These are phyloP conservation scores for Backusella sp. DNA, from an alignment of 192 early-diverging fungal genomes.

Conservation along the genomic window DNA sequence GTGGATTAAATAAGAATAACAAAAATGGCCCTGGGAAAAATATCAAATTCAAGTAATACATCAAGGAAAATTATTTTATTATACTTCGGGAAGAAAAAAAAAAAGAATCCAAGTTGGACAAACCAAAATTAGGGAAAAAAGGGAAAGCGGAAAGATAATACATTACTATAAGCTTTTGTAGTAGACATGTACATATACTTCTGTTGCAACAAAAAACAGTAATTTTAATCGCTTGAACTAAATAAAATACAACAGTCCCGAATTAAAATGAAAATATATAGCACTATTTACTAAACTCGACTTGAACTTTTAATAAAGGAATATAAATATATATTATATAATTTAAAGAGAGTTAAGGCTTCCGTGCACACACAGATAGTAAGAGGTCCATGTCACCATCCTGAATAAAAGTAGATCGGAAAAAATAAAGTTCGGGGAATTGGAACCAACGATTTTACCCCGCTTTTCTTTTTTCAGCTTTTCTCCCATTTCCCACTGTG, in stretches of 20 bases:
- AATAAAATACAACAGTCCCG: background rate
- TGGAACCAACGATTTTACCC: background rate
- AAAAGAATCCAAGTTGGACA: background rate
- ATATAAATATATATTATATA: background rate
- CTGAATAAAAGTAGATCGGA: conserved; percentile 1
- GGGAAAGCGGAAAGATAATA: background rate
- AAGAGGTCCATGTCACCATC: background rate
- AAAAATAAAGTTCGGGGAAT: background rate
- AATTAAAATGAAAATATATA: background rate
- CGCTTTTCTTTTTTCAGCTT: background rate
- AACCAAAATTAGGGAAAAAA: background rate
- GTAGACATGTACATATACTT: background rate
- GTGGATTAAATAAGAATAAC: conserved; percentile 1
- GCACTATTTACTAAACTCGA: too few species aligned
- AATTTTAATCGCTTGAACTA: background rate
- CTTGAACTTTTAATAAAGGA: background rate
- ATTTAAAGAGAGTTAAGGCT: background rate
- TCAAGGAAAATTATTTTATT: background rate
- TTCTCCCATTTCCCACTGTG: conserved; percentile 4
- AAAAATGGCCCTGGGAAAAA: conserved; percentile 4
- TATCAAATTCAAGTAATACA: background rate
- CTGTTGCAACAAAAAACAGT: background rate
- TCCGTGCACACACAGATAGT: background rate
- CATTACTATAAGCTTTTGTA: background rate
- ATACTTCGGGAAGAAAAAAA: background rate